A percentile compares a stretch with the other conserved stretches of the same genome.
Conservation (phyloP, 805 yeast genomes). For the Ogataea glucozyma region DNA sequence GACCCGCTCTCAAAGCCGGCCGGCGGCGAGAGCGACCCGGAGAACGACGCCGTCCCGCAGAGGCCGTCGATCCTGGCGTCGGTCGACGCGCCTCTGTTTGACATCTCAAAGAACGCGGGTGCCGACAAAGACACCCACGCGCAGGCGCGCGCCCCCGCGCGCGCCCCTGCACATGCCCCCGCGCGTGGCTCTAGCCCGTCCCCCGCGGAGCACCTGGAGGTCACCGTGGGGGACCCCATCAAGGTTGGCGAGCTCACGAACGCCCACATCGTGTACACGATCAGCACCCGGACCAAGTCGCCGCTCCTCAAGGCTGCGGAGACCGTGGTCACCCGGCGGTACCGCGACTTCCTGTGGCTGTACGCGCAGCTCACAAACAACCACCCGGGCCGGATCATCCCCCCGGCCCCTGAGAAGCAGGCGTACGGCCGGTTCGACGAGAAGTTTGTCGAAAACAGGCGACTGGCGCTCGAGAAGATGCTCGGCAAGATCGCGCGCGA, state of each 20-base stretch:
- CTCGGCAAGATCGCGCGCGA: conserved; percentile 64
- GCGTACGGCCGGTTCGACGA: conserved; percentile 89
- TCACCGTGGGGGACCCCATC: conserved; percentile 84
- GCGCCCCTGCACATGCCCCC: neutral
- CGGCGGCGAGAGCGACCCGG: conserved; percentile 10
- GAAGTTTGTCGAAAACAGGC: conserved; percentile 82
- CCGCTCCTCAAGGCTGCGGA: conserved; percentile 39
- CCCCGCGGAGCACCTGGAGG: conserved; percentile 45
- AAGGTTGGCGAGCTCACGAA: conserved; percentile 89
- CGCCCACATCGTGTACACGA: conserved; percentile 85
- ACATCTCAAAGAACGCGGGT: too few species aligned
- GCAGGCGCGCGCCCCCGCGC: neutral
- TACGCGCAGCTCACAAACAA: conserved; percentile 83
- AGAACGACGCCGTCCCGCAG: conserved; percentile 14
- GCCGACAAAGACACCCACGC: conserved; percentile 20
- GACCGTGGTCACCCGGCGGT: conserved; percentile 73
- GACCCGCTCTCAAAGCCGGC: conserved; percentile 18
- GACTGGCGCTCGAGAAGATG: conserved; percentile 86
- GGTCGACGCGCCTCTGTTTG: conserved; percentile 56
- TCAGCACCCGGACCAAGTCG: conserved; percentile 59
- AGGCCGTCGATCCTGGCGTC: conserved; percentile 42
- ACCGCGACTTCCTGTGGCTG: conserved; percentile 91
- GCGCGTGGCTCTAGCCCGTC: too few species aligned
- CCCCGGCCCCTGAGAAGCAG: conserved; percentile 96
- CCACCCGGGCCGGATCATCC: conserved; percentile 88